Percentiles rank a stretch among this genome's conserved stretches.
These are phyloP conservation scores for Aspergillus thermomutatus DNA, from an alignment of 2,329 filamentous ascomycete species.

Conservation along the genomic window DNA sequence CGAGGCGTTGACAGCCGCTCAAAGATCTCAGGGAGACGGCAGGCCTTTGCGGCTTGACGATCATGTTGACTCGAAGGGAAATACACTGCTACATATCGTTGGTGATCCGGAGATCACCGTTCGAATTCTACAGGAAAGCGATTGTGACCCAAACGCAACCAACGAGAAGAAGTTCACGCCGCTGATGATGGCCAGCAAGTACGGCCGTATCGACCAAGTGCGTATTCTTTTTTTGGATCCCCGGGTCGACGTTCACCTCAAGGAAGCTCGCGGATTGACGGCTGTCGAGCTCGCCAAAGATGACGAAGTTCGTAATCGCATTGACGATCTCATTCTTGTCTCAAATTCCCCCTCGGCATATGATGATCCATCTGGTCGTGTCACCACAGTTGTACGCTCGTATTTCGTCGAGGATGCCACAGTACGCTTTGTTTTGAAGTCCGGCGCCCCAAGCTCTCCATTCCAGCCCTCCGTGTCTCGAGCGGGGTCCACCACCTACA, in stretches of 20 bases:
- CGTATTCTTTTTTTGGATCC: constrained; percentile 82
- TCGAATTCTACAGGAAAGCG: constrained; percentile 75
- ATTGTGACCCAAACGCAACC: constrained; percentile 91
- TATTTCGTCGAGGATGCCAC: constrained; percentile 98
- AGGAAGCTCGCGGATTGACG: constrained; percentile 82
- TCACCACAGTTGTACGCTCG: constrained; percentile 88
- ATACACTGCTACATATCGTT: constrained; percentile 92
- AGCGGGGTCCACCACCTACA: constrained; percentile 65
- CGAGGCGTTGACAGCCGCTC: constrained; percentile 71
- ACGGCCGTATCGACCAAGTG: constrained; percentile 91
- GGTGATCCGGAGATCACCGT: constrained; percentile 76
- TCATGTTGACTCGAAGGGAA: constrained; percentile 88
- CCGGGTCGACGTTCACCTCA: constrained; percentile 77
- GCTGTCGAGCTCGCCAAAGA: constrained; percentile 97
- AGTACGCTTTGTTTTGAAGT: constrained; percentile 89
- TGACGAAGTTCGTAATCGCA: constrained; percentile 92
- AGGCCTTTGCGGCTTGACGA: constrained; percentile 85
- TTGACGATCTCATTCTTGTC: constrained; percentile 88
- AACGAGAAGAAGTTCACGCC: constrained; percentile 96
- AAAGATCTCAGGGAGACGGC: constrained; percentile 69
- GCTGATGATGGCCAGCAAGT: constrained; percentile 98
- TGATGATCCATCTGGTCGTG: constrained; percentile 70
- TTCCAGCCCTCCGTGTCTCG: constrained; percentile 35
- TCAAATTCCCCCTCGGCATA: constrained; percentile 53
- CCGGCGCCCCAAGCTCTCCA: constrained; percentile 66